These are phyloP conservation scores for Tylopilus sp. DNA, from an alignment of 768 basidiomycete genomes.

Conservation along the genomic window DNA sequence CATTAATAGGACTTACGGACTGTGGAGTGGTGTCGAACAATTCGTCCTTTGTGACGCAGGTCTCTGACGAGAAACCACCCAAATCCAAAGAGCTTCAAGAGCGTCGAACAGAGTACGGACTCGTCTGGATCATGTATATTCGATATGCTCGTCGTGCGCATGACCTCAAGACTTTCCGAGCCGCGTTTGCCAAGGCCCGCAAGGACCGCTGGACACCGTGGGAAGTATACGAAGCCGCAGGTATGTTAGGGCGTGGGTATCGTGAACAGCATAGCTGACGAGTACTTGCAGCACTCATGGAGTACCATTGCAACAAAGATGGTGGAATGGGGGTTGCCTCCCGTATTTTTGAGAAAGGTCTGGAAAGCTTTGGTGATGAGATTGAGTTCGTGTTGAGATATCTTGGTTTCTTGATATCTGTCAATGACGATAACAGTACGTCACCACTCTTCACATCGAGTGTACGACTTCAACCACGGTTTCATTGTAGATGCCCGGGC, in stretches of 20 bases:
- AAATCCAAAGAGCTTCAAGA: constrained; percentile 52
- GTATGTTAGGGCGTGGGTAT: constrained; percentile 36
- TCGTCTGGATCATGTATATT: constrained; percentile 91
- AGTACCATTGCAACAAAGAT: constrained; percentile 86
- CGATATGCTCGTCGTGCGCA: constrained; percentile 86
- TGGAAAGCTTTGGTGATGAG: constrained; percentile 80
- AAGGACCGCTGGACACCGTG: constrained; percentile 76
- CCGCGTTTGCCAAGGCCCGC: constrained; percentile 78
- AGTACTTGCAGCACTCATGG: constrained; percentile 71
- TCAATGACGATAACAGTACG: constrained; percentile 95
- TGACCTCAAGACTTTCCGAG: constrained; percentile 75
- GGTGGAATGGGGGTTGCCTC: constrained; percentile 70
- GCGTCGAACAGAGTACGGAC: constrained; percentile 65
- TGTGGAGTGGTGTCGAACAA: constrained; percentile 36
- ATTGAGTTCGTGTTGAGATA: constrained; percentile 85
- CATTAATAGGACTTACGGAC: constrained; percentile 20
- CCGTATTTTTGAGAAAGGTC: constrained; percentile 90
- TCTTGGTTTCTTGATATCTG: constrained; percentile 86
- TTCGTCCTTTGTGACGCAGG: constrained; percentile 49
- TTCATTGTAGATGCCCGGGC: constrained; percentile 80
- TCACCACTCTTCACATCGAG: constrained; percentile 7
- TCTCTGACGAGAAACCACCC: constrained; percentile 49
- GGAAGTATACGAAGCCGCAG: constrained; percentile 93
- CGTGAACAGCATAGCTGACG: constrained; percentile 3
- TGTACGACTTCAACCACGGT: constrained; percentile 6